Evolutionary conservation across 257 asterid genomes (phyloP).

Genomic region (Ehretia macrophylla): DNA sequence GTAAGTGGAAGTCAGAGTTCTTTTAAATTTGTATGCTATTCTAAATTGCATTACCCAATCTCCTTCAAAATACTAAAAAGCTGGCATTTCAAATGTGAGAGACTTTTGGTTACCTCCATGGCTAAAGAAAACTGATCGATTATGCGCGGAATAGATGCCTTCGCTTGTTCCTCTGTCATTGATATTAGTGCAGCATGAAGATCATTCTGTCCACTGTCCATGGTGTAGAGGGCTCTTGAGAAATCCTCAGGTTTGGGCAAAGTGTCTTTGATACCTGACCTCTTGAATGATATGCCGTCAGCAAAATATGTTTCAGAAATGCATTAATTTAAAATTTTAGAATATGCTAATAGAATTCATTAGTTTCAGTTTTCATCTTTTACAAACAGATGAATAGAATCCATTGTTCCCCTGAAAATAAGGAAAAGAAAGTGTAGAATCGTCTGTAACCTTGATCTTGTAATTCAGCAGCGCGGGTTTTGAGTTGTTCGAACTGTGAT

Average conservation of each 20-base stretch:
- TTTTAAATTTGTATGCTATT: no score
- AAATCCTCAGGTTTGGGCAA: conserved; percentile 44
- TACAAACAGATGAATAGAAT: no score
- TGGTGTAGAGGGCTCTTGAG: conserved; percentile 53
- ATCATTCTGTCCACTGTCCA: conserved; percentile 85
- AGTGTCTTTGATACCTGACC: conserved; percentile 31
- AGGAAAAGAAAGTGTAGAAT: not conserved
- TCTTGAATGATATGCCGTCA: not conserved
- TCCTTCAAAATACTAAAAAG: no score
- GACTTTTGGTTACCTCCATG: conserved; percentile 12
- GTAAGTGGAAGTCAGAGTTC: no score
- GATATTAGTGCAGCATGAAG: conserved; percentile 43
- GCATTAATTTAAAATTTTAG: no score
- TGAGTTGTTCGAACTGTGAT: conserved; percentile 50
- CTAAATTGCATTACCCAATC: no score
- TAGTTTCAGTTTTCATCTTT: no score
- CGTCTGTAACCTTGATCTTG: not conserved
- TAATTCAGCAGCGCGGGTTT: conserved; percentile 32
- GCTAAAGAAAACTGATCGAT: conserved; percentile 14
- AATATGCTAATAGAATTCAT: not conserved
- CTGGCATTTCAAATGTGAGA: no score
- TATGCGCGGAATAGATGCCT: conserved; percentile 14
- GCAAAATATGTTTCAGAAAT: no score
- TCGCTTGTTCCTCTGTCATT: conserved; percentile 12
- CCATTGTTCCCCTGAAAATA: not conserved